Evolutionary conservation across 2,329 filamentous ascomycete species (phyloP), one percentile per base, ranked within the genome.

Genomic region (Penicillium sp.): DNA sequence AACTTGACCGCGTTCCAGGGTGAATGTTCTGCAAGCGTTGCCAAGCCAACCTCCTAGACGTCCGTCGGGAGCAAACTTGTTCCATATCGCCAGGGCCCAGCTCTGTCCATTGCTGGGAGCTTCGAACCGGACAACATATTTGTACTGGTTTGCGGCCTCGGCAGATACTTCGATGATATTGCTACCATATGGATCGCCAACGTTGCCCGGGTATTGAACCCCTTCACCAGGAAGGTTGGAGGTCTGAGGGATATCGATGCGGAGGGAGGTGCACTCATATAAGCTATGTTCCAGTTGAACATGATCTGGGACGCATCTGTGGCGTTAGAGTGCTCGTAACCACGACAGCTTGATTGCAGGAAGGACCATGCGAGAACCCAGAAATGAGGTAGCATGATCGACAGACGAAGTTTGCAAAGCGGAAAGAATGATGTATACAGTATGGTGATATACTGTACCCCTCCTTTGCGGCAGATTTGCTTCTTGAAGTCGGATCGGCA

Each of bases 81-180:
- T 52, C 49, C 33, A 52, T 10, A 52, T 25, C 19, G 19, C n/a
- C 33, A 52, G 33, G 11, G 49, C 26, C 49, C 33, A 52, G 28
- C 28, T 19, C 1, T 16, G 7, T 7, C 33, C 33, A 3, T 7
- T 52, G n/a, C 2, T 25, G 3, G 49, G 33, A 22, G 7, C 49
- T 25, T 52, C 49, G 13, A 52, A 52, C 19, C 49, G 33, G 13
- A 33, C 26, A 22, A 52, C 19, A 38, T 52, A 52, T 38, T 52
- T 52, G 22, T 52, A 52, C 13, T 25, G 30, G 11, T 38, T 52
- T 22, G 33, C 49, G 30, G 10, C 49, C 16, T 37, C 33, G 13
- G 14, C n/a, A 19, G 49, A 35, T 6, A 52, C 49, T 3, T 52
- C 33, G n/a, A 52, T 52, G 28, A 52, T 52, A 37, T 52, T 52